These are phyloP conservation scores for Penicillium samsonianum DNA, from an alignment of 495 filamentous ascomycete genomes.

Conservation along the genomic window DNA sequence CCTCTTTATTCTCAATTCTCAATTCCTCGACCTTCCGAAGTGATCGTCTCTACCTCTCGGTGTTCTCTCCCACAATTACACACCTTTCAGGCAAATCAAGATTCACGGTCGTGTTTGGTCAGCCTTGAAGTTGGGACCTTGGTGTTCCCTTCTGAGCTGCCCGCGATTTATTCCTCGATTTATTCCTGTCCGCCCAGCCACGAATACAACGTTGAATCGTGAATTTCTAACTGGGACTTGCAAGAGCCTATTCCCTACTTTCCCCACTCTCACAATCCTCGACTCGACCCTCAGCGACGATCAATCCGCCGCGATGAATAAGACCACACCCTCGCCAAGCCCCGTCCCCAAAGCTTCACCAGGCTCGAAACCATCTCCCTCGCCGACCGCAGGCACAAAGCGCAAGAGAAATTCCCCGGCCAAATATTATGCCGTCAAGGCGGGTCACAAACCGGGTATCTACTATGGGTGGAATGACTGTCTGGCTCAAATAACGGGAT, in stretches of 20 bases:
- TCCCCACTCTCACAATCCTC: background rate
- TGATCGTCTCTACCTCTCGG: background rate
- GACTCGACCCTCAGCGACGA: background rate
- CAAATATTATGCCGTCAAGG: conserved; percentile 88
- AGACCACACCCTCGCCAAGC: conserved; percentile 43
- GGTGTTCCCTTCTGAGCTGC: conserved; percentile 36
- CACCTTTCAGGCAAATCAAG: conserved; percentile 8
- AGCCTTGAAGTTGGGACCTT: conserved; percentile 34
- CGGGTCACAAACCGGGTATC: conserved; percentile 77
- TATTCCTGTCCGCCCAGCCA: conserved; percentile 15
- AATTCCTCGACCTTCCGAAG: background rate
- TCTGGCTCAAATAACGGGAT: conserved; percentile 79
- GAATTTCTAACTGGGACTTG: background rate
- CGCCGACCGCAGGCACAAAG: conserved; percentile 57
- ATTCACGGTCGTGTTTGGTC: conserved; percentile 23
- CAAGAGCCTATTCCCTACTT: conserved; percentile 1
- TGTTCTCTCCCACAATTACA: background rate
- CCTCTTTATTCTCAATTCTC: conserved; percentile 8
- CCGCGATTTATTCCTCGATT: conserved; percentile 28
- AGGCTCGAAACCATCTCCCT: conserved; percentile 29
- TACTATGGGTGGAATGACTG: conserved; percentile 84
- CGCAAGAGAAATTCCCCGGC: conserved; percentile 59
- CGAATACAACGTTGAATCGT: conserved; percentile 7
- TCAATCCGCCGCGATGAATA: conserved; percentile 30
- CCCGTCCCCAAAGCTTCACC: conserved; percentile 37